These are phyloP conservation scores for Mycena belliarum DNA, from an alignment of 768 basidiomycete species.

Conservation along the genomic window DNA sequence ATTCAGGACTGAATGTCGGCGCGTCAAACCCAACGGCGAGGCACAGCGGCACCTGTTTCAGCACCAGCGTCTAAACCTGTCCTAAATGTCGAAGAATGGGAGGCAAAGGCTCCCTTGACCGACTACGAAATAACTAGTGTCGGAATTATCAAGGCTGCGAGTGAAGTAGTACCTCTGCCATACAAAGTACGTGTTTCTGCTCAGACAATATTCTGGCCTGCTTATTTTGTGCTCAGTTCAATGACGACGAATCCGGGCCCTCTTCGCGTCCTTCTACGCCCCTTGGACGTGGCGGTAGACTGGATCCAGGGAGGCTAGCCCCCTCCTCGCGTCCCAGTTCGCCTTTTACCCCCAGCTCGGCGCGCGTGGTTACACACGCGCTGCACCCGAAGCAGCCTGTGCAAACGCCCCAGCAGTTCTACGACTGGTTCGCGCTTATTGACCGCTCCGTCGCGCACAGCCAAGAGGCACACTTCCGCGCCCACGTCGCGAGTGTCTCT, in stretches of 20 bases:
- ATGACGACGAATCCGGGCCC: constrained; percentile 23
- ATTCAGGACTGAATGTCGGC: background rate
- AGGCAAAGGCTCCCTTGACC: constrained; percentile 72
- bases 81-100: constrained; percentile 89
- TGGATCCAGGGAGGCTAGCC: constrained; percentile 23
- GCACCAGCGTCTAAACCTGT: constrained; percentile 36
- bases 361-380: constrained; percentile 42
- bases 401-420: constrained; percentile 92
- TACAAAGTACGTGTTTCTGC: constrained; percentile 57
- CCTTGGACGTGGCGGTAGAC: constrained; percentile 14
- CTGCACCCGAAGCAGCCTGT: constrained; percentile 79
- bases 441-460: constrained; percentile 90
- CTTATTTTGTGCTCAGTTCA: constrained; percentile 29
- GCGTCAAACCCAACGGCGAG: constrained; percentile 14
- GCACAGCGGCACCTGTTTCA: constrained; percentile 6
- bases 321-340: constrained; percentile 14
- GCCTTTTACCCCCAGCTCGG: constrained; percentile 14
- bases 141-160: constrained; percentile 57
- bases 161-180: constrained; percentile 65
- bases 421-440: constrained; percentile 92
- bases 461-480: constrained; percentile 90
- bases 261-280: constrained; percentile 42
- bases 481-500: constrained; percentile 75
- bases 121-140: constrained; percentile 73
- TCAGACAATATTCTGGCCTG: background rate